Percentiles rank a stretch among this genome's conserved stretches.
Evolutionary conservation across 805 yeast genomes (phyloP).

Genomic region (Lipomyces oligophaga): DNA sequence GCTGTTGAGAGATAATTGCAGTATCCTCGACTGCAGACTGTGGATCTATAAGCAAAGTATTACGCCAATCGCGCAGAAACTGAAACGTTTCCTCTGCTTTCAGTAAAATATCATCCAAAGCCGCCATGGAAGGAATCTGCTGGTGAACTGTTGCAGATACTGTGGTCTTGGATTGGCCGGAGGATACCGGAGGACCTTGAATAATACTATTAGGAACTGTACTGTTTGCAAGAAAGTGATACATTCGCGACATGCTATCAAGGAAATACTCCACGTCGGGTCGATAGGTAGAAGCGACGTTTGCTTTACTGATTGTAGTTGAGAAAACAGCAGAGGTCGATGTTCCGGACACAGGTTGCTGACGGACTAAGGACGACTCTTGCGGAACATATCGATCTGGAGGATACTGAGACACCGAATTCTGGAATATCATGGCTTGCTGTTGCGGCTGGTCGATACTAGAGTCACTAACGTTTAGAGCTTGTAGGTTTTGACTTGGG

Average conservation of each 20-base stretch:
- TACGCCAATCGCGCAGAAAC: slow-evolving; percentile 18
- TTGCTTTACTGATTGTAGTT: slow-evolving; percentile 12
- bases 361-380: not conserved
- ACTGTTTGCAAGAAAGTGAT: slow-evolving; percentile 20
- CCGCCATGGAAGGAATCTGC: slow-evolving; percentile 6
- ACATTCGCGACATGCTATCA: slow-evolving; percentile 23
- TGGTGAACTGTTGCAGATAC: not conserved
- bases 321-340: slow-evolving; percentile 6
- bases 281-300: slow-evolving; percentile 10
- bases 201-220: slow-evolving; percentile 2
- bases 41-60: too few species aligned
- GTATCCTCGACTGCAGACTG: too few species aligned
- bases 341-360: not conserved
- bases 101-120: slow-evolving; percentile 18
- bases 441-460: too few species aligned
- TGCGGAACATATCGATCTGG: too few species aligned
- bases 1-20: too few species aligned
- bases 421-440: too few species aligned
- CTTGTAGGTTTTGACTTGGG: too few species aligned
- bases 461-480: too few species aligned
- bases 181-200: not conserved
- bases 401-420: too few species aligned
- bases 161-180: not conserved
- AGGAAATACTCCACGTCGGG: slow-evolving; percentile 17
- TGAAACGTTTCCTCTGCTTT: slow-evolving; percentile 19